Conservation (phyloP, 2,329 filamentous ascomycete species). For the Cytospora piceicola region DNA sequence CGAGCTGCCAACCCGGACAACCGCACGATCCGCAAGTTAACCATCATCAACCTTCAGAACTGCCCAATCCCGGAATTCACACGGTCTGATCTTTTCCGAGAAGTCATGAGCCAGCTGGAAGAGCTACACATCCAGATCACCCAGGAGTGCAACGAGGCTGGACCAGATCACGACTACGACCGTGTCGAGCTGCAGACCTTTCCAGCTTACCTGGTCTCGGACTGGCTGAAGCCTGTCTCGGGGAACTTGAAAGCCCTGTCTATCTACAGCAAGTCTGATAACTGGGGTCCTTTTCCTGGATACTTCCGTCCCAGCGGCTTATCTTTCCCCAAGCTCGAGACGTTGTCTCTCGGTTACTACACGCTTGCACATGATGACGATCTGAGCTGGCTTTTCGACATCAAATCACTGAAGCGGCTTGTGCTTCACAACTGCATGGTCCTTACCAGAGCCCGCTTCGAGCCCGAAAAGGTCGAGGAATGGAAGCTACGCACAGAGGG, state of each 20-base stretch:
- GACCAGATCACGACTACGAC: slow-evolving; percentile 14
- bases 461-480: background rate
- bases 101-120: slow-evolving; percentile 18
- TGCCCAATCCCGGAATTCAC: slow-evolving; percentile 17
- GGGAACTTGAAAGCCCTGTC: slow-evolving; percentile 20
- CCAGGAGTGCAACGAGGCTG: slow-evolving; percentile 1
- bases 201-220: slow-evolving; percentile 11
- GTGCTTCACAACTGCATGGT: slow-evolving; percentile 21
- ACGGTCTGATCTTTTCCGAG: slow-evolving; percentile 15
- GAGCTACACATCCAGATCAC: slow-evolving; percentile 15
- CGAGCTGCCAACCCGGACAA: background rate
- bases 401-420: slow-evolving; percentile 15
- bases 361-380: slow-evolving; percentile 19
- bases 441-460: background rate
- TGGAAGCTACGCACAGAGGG: slow-evolving; percentile 15
- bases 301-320: slow-evolving; percentile 17
- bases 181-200: slow-evolving; percentile 21
- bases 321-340: slow-evolving; percentile 21
- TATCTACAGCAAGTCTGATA: slow-evolving; percentile 6
- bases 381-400: slow-evolving; percentile 19
- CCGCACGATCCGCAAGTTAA: slow-evolving; percentile 14
- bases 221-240: slow-evolving; percentile 21
- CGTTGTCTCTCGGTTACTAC: slow-evolving; percentile 3
- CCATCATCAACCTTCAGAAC: slow-evolving; percentile 17
- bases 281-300: slow-evolving; percentile 23